Conservation (phyloP, 768 basidiomycete genomes). For the Naematelia aurantialba region DNA sequence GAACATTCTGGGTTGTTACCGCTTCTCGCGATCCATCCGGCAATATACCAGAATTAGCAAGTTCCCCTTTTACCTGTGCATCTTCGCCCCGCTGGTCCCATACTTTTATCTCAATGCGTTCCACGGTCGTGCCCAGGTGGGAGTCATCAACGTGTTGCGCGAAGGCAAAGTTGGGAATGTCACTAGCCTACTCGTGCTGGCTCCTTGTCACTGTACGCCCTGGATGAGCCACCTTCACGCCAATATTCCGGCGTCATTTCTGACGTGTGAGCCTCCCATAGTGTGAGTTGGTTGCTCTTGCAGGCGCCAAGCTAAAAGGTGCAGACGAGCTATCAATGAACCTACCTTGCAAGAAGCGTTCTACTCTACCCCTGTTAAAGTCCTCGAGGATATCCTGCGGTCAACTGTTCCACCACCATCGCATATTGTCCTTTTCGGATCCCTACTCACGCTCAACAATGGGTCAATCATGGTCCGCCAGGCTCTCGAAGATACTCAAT, state of each 20-base stretch:
- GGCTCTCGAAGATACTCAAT: conserved; percentile 53
- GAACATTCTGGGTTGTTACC: conserved; percentile 16
- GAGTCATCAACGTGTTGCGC: conserved; percentile 65
- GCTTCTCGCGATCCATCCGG: conserved; percentile 13
- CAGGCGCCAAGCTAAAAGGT: conserved; percentile 11
- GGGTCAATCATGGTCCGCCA: conserved; percentile 51
- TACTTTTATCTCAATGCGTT: conserved; percentile 68
- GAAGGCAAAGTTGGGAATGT: conserved; percentile 50
- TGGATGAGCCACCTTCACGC: conserved; percentile 84
- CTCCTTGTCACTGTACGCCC: conserved; percentile 97
- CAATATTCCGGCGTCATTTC: conserved; percentile 69
- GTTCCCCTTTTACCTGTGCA: conserved; percentile 48
- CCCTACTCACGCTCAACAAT: conserved; percentile 55
- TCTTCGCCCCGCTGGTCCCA: conserved; percentile 57
- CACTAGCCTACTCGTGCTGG: conserved; percentile 67
- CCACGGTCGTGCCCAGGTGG: conserved; percentile 76
- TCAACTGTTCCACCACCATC: conserved; percentile 63
- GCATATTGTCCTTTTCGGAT: conserved; percentile 77
- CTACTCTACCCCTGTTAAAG: conserved; percentile 65
- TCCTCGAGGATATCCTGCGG: conserved; percentile 71
- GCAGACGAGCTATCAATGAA: conserved; percentile 53
- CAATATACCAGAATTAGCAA: conserved; percentile 33
- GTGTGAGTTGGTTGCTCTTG: conserved; percentile 56
- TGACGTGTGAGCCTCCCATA: conserved; percentile 90
- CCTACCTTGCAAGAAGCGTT: conserved; percentile 78